phyloP scores from a whole-genome alignment of 73 alveolate species.

The Paramecium sonneborni region DNA sequence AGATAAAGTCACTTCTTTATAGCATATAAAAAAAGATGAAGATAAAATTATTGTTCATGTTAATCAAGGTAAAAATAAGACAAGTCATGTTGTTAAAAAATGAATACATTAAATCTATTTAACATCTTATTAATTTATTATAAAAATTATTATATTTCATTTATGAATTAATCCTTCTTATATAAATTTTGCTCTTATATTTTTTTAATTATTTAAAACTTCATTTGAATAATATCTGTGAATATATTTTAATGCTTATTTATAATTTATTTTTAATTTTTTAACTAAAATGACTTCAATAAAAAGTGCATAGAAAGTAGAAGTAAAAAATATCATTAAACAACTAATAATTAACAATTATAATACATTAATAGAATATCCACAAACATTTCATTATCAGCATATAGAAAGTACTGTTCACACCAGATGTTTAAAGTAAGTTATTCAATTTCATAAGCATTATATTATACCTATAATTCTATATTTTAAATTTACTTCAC shows the following conservation, averaged over 20 bases:
- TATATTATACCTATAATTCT: neutral
- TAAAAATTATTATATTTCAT: neutral
- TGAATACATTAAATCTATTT: neutral
- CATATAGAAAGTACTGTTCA: neutral
- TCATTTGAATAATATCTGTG: conserved; percentile 5
- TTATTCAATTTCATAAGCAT: neutral
- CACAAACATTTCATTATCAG: neutral
- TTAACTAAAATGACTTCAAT: neutral
- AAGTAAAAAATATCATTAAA: neutral
- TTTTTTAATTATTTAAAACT: neutral
- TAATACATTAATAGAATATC: neutral
- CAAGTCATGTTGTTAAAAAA: conserved; percentile 17
- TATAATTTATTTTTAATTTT: neutral
- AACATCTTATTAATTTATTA: neutral
- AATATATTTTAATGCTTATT: neutral
- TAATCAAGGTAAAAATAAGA: conserved; percentile 13
- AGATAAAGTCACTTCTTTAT: neutral
- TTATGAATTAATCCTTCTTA: neutral
- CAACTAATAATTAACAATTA: neutral
- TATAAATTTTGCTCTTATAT: neutral
- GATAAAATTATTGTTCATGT: conserved; percentile 48
- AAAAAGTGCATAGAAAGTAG: neutral
- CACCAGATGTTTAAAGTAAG: neutral
- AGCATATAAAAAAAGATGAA: neutral
- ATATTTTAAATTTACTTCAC: neutral